A percentile compares a stretch with the other conserved stretches of the same genome.
These are phyloP conservation scores for Astrocystis sublimbata DNA, from an alignment of 495 filamentous ascomycete genomes.

Conservation along the genomic window DNA sequence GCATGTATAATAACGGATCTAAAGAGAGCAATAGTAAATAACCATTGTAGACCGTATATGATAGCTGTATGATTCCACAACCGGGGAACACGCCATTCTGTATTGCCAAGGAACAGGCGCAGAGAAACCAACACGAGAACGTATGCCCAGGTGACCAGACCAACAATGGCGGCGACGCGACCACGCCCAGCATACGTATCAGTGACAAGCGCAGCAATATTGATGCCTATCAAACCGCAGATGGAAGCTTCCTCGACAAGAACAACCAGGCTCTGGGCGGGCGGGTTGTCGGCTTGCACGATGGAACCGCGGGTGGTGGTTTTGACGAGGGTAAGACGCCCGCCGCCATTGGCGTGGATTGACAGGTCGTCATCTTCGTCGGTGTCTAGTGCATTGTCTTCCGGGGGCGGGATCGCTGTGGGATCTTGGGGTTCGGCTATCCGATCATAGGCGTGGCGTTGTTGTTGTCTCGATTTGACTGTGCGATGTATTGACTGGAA, in stretches of 20 bases:
- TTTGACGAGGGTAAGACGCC: conserved; percentile 59
- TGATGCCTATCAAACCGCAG: conserved; percentile 67
- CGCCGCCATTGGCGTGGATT: conserved; percentile 40
- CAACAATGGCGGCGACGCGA: conserved; percentile 61
- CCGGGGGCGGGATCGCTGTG: conserved; percentile 47
- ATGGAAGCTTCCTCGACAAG: conserved; percentile 74
- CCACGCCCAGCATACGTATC: conserved; percentile 34
- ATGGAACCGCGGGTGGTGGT: conserved; percentile 64
- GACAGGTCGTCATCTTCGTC: conserved; percentile 66
- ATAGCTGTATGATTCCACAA: conserved; percentile 92
- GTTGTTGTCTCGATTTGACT: conserved; percentile 47
- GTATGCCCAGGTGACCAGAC: conserved; percentile 76
- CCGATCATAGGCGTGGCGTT: conserved; percentile 49
- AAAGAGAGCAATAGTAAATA: conserved; percentile 73
- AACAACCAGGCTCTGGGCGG: conserved; percentile 68
- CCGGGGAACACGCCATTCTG: conserved; percentile 64
- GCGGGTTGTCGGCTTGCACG: conserved; percentile 74
- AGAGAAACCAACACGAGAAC: conserved; percentile 71
- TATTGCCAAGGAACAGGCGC: conserved; percentile 70
- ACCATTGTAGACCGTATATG: conserved; percentile 84
- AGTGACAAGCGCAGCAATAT: conserved; percentile 57
- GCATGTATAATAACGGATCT: conserved; percentile 85
- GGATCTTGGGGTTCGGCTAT: conserved; percentile 47
- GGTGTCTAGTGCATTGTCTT: conserved; percentile 49
- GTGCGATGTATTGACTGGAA: conserved; percentile 53